These are phyloP conservation scores for Forsythia viridissima DNA, from an alignment of 257 asterid species.

Conservation along the genomic window DNA sequence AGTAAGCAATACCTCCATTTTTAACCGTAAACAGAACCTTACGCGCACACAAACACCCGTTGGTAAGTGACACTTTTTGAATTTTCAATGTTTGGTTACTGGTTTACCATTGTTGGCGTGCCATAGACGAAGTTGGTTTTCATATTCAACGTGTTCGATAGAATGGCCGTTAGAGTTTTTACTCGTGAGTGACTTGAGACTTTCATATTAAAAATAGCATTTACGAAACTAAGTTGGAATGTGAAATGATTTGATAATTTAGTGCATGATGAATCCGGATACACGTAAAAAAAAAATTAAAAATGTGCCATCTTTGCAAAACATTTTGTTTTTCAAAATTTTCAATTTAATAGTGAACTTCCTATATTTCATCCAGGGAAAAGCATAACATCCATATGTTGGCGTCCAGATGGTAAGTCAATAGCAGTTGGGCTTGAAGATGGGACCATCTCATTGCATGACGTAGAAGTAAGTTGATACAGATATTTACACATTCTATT, in stretches of 20 bases:
- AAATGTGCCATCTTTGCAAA: neutral
- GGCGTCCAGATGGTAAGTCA: slow-evolving; percentile 99
- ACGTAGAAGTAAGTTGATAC: slow-evolving; percentile 75
- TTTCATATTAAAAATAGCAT: neutral
- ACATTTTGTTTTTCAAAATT: neutral
- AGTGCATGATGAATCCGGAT: neutral
- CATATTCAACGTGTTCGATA: slow-evolving; percentile 14
- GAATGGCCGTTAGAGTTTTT: neutral
- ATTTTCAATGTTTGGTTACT: neutral
- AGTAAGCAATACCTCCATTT: neutral
- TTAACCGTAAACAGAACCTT: neutral
- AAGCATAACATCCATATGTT: slow-evolving; percentile 80
- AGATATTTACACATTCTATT: slow-evolving; percentile 12
- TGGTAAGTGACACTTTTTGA: neutral
- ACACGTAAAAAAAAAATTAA: neutral
- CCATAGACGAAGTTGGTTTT: neutral
- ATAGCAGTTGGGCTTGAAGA: slow-evolving; percentile 93
- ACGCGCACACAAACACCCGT: neutral
- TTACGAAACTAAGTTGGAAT: neutral
- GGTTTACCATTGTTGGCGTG: neutral
- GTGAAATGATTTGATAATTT: neutral
- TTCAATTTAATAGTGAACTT: slow-evolving; percentile 14
- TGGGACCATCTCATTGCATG: slow-evolving; percentile 86
- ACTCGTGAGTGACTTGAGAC: neutral
- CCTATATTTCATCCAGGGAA: slow-evolving; percentile 48